Conservation (phyloP, 2,329 filamentous ascomycete species). For the Pseudogymnoascus sp. region DNA sequence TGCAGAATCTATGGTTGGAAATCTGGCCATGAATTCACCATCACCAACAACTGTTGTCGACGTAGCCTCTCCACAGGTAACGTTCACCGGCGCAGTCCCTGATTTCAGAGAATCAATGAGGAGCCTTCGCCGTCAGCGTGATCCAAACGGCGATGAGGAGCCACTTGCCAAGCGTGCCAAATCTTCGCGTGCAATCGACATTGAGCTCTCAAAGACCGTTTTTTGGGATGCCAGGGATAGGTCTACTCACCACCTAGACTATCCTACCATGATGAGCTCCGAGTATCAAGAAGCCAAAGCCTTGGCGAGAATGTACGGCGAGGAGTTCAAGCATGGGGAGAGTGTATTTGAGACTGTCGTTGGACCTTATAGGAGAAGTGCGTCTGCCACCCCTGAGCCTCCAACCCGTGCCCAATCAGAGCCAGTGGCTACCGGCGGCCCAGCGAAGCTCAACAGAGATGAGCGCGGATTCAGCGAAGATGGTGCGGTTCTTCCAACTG, state of each 20-base stretch:
- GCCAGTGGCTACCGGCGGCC: conserved; percentile 19
- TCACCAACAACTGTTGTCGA: conserved; percentile 13
- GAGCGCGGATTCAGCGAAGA: conserved; percentile 20
- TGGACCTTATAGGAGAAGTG: conserved; percentile 19
- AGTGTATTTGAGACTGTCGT: conserved; percentile 34
- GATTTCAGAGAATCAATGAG: conserved; percentile 11
- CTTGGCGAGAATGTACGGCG: conserved; percentile 42
- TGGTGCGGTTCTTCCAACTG: not conserved
- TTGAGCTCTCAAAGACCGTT: conserved; percentile 45
- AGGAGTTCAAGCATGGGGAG: conserved; percentile 46
- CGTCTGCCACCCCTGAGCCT: conserved; percentile 16
- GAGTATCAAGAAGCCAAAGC: conserved; percentile 48
- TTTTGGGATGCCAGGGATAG: conserved; percentile 50
- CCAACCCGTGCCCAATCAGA: conserved; percentile 20
- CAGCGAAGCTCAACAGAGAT: conserved; percentile 23
- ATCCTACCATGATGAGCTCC: conserved; percentile 55
- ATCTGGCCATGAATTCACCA: conserved; percentile 27
- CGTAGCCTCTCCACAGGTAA: conserved; percentile 13
- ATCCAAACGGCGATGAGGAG: conserved; percentile 16
- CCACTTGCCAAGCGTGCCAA: conserved; percentile 41
- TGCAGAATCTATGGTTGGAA: conserved; percentile 26
- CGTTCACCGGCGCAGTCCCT: conserved; percentile 3
- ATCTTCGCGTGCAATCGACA: conserved; percentile 50
- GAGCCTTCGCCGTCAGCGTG: conserved; percentile 25
- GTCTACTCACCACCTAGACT: conserved; percentile 51